Base-by-base conservation (phyloP, 495 filamentous ascomycete genomes). In the Gamarada debralockiae region DNA sequence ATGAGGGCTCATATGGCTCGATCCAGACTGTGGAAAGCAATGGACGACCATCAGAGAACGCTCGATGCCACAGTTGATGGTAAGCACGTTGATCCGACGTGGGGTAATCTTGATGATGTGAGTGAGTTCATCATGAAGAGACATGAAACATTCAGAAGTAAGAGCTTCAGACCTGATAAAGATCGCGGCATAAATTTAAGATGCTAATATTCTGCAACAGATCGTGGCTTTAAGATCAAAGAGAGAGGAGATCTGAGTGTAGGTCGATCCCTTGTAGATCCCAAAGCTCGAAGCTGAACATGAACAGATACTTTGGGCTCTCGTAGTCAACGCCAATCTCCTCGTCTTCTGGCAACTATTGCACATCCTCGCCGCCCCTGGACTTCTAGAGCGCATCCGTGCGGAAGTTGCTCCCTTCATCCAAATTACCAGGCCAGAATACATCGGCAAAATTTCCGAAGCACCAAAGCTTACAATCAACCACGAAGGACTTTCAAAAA, bases 301-400 rank as follows among this genome's bases (percentile, higher is more conserved):
- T 41, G 14, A 2, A 23, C 39, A 61, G 58, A 57, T 83, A 18
- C 58, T 82, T 12, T 84, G 80, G 75, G 73, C 73, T 17, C 61
- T 79, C 52, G 73, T 76, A 50, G 74, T 73, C 9, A 76, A 84
- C 50, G 63, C 72, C 1, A 70, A 75, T 13, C 70, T 73, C 25
- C 64, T 58, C 76, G 40, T 71, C 2, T 84, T 80, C 59, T 85
- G 81, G 81, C 72, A 73, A 41, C 44, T 83, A 17, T 57, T 80
- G 14, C 79, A 73, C 45, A 72, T 85, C 27, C 75, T 75, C 52
- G 61, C 72, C 12, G 72, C 72, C 21, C 66, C 69, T 9, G 59
- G 58, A 1, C 67, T 81, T 18, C 50, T 81, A 8, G 63, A 65
- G n/a, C 65, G 67, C 3, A 69, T 86, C 17, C 71, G 76, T 13